Evolutionary conservation across 805 yeast genomes (phyloP), one percentile per base, ranked within the genome.

Genomic region (Schizosaccharomyces lindneri): DNA sequence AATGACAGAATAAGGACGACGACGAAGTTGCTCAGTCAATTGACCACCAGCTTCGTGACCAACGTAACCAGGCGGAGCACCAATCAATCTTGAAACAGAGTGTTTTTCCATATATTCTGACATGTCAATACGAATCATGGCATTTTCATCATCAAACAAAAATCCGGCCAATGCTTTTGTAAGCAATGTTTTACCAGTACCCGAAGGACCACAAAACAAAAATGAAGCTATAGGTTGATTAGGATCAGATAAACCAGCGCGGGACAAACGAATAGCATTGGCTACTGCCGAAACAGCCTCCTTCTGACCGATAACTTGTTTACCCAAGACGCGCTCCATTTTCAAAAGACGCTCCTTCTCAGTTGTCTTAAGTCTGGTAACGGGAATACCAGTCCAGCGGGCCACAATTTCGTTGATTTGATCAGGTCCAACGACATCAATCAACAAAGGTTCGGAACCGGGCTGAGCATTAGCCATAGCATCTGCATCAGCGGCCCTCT

Each of bases 1-100:
- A 51, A 93, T 78, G n/a, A 93, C 98, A 5, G 97, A 87, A 74
- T 93, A 93, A 62, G 98, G 98, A 64, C 84, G 83, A 69, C 96
- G 80, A 64, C 87, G 79, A 62, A 93, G 77, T 65, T 93, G 95
- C 68, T 93, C 95, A 5, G 98, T 93, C 66, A 93, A 78, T 67
- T 90, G 80, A 66, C 98, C 98, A 71, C 98, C 98, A 72, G 93
- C 96, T 71, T 89, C 97, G 72, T 85, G 94, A 48, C 98, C 98
- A 67, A 93, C 85, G 68, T 85, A 85, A 68, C 98, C 98, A 0
- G 97, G 96, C 1, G 97, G 95, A 24, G 97, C 93, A 74, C 98
- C 98, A 62, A 93, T 77, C 64, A 93, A 80, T 71, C 93, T 93
- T 7, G 97, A 87, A 4, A 93, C 94, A 5, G 96, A 85, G 80